A percentile compares a stretch with the other conserved stretches of the same genome.
Conservation (phyloP, 2,329 filamentous ascomycete genomes). For the Fusarium buxicola region DNA sequence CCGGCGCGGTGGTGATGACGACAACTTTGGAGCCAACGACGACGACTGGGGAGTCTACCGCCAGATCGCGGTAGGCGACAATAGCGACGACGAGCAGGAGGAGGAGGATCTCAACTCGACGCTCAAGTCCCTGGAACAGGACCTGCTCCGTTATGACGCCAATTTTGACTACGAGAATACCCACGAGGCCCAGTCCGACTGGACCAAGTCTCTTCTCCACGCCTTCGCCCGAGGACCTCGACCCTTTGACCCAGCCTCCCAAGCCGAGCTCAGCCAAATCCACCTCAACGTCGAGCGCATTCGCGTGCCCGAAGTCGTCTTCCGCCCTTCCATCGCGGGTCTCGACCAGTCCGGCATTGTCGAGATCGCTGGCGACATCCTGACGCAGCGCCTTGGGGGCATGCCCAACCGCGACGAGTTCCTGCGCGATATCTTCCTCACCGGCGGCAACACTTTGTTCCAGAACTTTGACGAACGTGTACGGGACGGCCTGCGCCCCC, state of each 20-base stretch:
- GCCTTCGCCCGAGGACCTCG: slow-evolving; percentile 90
- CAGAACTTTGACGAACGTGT: slow-evolving; percentile 87
- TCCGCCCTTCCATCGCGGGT: slow-evolving; percentile 91
- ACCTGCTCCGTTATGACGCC: slow-evolving; percentile 87
- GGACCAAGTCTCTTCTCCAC: slow-evolving; percentile 92
- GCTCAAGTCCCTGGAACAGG: slow-evolving; percentile 82
- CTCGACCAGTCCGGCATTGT: slow-evolving; percentile 93
- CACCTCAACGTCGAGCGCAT: slow-evolving; percentile 98
- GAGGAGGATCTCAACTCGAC: slow-evolving; percentile 84
- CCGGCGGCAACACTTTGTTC: slow-evolving; percentile 92
- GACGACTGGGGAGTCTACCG: slow-evolving; percentile 98
- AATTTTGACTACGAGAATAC: slow-evolving; percentile 93
- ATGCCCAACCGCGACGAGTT: slow-evolving; percentile 72
- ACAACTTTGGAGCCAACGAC: slow-evolving; percentile 96
- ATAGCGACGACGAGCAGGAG: slow-evolving; percentile 89
- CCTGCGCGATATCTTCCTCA: slow-evolving; percentile 89
- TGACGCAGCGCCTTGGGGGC: slow-evolving; percentile 80
- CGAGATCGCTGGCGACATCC: slow-evolving; percentile 90
- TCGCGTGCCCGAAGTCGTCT: slow-evolving; percentile 91
- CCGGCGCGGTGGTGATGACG: slow-evolving; percentile 88
- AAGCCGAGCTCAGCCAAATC: slow-evolving; percentile 84
- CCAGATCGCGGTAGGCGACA: slow-evolving; percentile 85
- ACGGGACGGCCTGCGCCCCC: slow-evolving; percentile 75
- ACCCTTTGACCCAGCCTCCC: slow-evolving; percentile 83
- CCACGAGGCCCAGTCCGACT: slow-evolving; percentile 91